These are phyloP conservation scores for Candida adriatica DNA, from an alignment of 805 yeast species.

Conservation along the genomic window DNA sequence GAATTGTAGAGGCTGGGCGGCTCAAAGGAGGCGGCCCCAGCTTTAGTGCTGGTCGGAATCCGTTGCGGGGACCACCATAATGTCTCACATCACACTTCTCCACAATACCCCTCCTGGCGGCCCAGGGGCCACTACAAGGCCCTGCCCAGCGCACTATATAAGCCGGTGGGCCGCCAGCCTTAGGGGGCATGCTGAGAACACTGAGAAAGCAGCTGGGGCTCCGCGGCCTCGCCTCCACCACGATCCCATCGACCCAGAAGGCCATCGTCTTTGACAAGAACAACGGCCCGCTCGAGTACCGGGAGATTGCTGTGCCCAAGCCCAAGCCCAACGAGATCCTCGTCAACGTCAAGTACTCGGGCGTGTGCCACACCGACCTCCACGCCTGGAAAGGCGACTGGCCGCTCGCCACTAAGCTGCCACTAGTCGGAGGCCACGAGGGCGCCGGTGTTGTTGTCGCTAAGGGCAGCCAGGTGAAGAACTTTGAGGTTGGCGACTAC, in stretches of 20 bases:
- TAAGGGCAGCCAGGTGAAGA: slow-evolving; percentile 46
- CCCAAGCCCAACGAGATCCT: slow-evolving; percentile 53
- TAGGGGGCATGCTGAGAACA: no score
- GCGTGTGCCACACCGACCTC: slow-evolving; percentile 61
- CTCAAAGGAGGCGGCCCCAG: no score
- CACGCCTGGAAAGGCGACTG: slow-evolving; percentile 68
- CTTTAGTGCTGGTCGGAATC: no score
- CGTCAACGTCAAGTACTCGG: slow-evolving; percentile 54
- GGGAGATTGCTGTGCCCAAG: slow-evolving; percentile 48
- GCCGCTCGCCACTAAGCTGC: slow-evolving; percentile 51
- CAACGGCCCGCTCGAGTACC: slow-evolving; percentile 42
- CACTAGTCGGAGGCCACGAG: slow-evolving; percentile 62
- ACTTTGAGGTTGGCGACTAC: slow-evolving; percentile 51
- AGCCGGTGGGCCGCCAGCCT: no score
- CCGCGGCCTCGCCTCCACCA: slow-evolving; percentile 17
- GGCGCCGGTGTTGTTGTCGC: slow-evolving; percentile 64
- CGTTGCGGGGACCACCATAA: no score
- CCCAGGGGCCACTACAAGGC: no score
- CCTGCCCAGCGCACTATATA: no score
- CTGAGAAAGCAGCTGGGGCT: no score
- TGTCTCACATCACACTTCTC: no score
- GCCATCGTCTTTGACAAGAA: slow-evolving; percentile 44
- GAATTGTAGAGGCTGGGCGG: no score
- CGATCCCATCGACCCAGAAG: slow-evolving; percentile 43
- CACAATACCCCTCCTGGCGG: no score